Evolutionary conservation across 2,329 filamentous ascomycete species (phyloP).

Genomic region (Pestalotiopsis fici): DNA sequence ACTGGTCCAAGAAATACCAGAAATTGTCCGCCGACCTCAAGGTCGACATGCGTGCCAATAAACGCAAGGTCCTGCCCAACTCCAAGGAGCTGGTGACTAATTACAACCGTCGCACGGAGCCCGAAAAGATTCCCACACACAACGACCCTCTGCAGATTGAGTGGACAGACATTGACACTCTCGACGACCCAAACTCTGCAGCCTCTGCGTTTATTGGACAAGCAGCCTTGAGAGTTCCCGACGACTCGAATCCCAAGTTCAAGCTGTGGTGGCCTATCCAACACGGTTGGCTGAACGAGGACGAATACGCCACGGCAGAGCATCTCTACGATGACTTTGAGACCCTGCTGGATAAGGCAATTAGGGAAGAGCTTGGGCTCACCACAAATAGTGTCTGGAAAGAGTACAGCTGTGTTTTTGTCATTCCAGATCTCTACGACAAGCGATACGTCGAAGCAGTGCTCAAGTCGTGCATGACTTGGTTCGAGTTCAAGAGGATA

Average conservation of each 20-base stretch:
- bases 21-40: slow-evolving; percentile 87
- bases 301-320: slow-evolving; percentile 79
- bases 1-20: slow-evolving; percentile 73
- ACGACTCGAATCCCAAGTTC: slow-evolving; percentile 86
- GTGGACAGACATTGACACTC: slow-evolving; percentile 80
- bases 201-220: slow-evolving; percentile 76
- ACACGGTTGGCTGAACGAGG: slow-evolving; percentile 86
- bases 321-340: slow-evolving; percentile 86
- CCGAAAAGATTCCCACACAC: slow-evolving; percentile 88
- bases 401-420: slow-evolving; percentile 94
- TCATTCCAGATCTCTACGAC: slow-evolving; percentile 96
- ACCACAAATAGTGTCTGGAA: slow-evolving; percentile 78
- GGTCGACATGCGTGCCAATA: slow-evolving; percentile 87
- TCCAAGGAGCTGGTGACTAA: slow-evolving; percentile 95
- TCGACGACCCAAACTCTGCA: slow-evolving; percentile 64
- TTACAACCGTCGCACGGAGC: slow-evolving; percentile 82
- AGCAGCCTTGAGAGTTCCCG: slow-evolving; percentile 82
- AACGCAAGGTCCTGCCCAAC: slow-evolving; percentile 93
- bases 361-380: slow-evolving; percentile 81
- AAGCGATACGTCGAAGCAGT: slow-evolving; percentile 86
- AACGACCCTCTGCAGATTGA: slow-evolving; percentile 94
- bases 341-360: slow-evolving; percentile 80
- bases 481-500: slow-evolving; percentile 86
- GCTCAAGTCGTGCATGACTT: slow-evolving; percentile 81
- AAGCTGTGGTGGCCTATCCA: slow-evolving; percentile 91